Evolutionary conservation across 176 grass and related monocot genomes (phyloP).

Genomic region (Oryza coarctata): DNA sequence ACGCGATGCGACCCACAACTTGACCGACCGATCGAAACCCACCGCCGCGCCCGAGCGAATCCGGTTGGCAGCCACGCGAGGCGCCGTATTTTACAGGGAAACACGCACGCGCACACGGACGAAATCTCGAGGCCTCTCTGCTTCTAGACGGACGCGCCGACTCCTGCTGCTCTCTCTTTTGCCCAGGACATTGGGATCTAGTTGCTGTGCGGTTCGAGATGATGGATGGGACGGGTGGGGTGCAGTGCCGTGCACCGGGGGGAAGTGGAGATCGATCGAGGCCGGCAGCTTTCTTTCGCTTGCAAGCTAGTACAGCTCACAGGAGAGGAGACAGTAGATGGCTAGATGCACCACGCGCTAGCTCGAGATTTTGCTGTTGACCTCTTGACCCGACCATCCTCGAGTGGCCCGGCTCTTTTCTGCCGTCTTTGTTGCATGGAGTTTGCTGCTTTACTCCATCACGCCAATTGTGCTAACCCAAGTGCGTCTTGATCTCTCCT

Average conservation of each 20-base stretch:
- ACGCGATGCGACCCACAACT: background rate
- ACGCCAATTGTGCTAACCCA: background rate
- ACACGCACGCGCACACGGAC: background rate
- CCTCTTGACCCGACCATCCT: background rate
- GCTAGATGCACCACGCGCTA: background rate
- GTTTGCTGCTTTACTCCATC: background rate
- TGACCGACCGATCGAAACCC: background rate
- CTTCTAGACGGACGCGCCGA: background rate
- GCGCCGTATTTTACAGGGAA: background rate
- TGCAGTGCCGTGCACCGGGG: constrained; percentile 28
- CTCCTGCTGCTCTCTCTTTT: background rate
- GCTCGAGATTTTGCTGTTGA: background rate
- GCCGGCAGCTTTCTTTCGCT: constrained; percentile 16
- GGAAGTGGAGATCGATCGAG: background rate
- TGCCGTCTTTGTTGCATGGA: background rate
- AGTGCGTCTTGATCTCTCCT: background rate
- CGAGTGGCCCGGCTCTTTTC: background rate
- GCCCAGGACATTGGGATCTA: background rate
- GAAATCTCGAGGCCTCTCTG: background rate
- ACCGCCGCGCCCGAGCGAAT: background rate
- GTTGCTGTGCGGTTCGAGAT: background rate
- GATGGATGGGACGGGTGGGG: constrained; percentile 21
- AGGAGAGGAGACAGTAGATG: background rate
- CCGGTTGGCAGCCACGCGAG: background rate
- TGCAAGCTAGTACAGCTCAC: background rate